Evolutionary conservation across 345 rosid genomes (phyloP).

Genomic region (Rhodamnia rubescens): DNA sequence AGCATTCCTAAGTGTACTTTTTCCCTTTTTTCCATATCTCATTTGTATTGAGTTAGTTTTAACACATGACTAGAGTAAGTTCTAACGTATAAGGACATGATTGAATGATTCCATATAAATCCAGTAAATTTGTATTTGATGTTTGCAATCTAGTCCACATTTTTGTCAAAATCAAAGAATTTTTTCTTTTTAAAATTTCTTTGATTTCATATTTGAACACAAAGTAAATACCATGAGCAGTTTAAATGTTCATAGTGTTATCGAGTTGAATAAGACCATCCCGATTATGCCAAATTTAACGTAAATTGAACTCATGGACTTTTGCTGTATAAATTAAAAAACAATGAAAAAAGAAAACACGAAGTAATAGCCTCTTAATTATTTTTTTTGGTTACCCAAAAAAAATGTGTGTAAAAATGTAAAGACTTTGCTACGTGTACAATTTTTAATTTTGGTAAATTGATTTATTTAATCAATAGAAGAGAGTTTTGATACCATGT

Average conservation of each 20-base stretch:
- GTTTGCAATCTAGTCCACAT: neutral
- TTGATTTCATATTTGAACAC: neutral
- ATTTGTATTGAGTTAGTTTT: neutral
- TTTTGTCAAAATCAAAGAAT: neutral
- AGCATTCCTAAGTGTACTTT: too few relatives aligned
- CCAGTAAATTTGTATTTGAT: too few relatives aligned
- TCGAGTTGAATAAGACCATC: neutral
- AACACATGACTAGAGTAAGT: too few relatives aligned
- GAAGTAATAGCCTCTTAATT: neutral
- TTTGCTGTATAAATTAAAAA: too few relatives aligned
- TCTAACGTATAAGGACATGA: too few relatives aligned
- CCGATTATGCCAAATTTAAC: neutral
- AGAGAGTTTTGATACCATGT: neutral
- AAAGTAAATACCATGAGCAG: neutral
- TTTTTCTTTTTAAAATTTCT: neutral
- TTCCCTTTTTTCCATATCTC: too few relatives aligned
- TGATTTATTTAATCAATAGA: neutral
- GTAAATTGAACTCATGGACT: too few relatives aligned
- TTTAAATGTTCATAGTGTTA: neutral
- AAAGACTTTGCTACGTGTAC: neutral
- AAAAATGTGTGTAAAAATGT: neutral
- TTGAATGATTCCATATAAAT: too few relatives aligned
- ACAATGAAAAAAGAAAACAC: neutral
- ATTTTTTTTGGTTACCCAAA: neutral
- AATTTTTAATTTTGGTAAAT: neutral